Percentiles rank a stretch among this genome's conserved stretches.
phyloP scores from a whole-genome alignment of 2,329 filamentous ascomycete genomes.

The Talaromyces islandicus region DNA sequence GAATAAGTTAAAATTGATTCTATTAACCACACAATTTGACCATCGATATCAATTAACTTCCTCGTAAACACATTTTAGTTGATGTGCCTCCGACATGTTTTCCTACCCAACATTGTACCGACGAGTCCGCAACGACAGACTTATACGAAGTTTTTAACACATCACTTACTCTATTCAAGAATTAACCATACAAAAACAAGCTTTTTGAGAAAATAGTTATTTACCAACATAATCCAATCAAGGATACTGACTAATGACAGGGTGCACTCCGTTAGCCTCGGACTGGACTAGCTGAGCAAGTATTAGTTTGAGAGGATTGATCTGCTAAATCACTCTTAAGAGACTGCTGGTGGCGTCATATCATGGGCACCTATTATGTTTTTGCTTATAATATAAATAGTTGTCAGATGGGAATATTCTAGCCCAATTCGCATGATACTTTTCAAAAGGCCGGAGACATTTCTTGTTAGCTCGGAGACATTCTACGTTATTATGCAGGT shows the following conservation, averaged over 20 bases:
- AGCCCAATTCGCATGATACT: neutral
- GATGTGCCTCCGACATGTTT: neutral
- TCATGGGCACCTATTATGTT: neutral
- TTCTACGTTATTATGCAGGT: neutral
- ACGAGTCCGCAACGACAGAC: too few relatives aligned
- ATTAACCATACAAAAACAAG: neutral
- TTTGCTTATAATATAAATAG: neutral
- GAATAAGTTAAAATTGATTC: neutral
- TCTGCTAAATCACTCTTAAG: neutral
- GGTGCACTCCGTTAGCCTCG: neutral
- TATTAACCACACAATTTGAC: neutral
- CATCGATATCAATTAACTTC: too few relatives aligned
- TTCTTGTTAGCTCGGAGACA: neutral
- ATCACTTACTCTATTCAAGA: neutral
- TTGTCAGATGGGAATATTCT: neutral
- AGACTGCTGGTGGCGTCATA: neutral
- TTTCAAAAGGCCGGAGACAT: neutral
- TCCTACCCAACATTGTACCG: neutral
- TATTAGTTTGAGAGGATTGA: neutral
- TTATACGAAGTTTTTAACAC: neutral
- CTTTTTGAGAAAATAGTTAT: neutral
- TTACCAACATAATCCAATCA: neutral
- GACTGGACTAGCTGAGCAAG: neutral
- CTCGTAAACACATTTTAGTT: neutral
- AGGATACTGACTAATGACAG: neutral